Evolutionary conservation across 2,329 filamentous ascomycete species (phyloP).

Genomic region (Pestalotiopsis sp.): DNA sequence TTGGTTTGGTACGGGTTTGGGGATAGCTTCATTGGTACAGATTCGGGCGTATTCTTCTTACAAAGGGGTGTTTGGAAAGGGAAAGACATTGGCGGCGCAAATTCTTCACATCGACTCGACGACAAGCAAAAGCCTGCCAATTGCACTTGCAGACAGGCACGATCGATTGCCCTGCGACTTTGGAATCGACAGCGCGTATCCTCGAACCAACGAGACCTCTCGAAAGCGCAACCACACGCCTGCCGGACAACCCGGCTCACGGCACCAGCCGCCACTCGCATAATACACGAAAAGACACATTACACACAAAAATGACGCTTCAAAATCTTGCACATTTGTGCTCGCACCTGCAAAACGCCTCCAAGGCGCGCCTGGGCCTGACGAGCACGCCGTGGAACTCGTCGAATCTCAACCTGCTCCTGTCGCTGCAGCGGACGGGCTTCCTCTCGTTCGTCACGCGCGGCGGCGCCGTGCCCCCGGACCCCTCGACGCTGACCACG

Average conservation of each 20-base stretch:
- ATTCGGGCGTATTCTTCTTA: background rate
- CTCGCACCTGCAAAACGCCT: slow-evolving; percentile 89
- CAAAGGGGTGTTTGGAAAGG: background rate
- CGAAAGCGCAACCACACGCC: slow-evolving; percentile 10
- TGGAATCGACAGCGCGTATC: background rate
- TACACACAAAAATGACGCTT: slow-evolving; percentile 61
- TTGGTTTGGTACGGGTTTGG: background rate
- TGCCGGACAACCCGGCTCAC: background rate
- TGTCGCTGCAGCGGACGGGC: slow-evolving; percentile 79
- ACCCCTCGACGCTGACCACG: slow-evolving; percentile 44
- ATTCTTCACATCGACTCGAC: background rate
- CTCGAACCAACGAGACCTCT: background rate
- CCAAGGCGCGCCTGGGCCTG: slow-evolving; percentile 77
- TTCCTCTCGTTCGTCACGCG: slow-evolving; percentile 81
- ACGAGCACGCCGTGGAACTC: slow-evolving; percentile 82
- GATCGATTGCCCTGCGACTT: background rate
- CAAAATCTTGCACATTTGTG: slow-evolving; percentile 76
- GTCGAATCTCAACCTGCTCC: slow-evolving; percentile 72
- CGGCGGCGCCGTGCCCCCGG: slow-evolving; percentile 57
- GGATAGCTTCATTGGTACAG: background rate
- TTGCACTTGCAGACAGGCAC: background rate
- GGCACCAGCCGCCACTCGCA: background rate
- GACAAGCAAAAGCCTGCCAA: background rate
- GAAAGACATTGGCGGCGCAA: background rate
- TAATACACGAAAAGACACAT: background rate